Evolutionary conservation across 2,329 filamentous ascomycete species (phyloP), one percentile per base, ranked within the genome.

Genomic region (Colletotrichum gloeosporioides): DNA sequence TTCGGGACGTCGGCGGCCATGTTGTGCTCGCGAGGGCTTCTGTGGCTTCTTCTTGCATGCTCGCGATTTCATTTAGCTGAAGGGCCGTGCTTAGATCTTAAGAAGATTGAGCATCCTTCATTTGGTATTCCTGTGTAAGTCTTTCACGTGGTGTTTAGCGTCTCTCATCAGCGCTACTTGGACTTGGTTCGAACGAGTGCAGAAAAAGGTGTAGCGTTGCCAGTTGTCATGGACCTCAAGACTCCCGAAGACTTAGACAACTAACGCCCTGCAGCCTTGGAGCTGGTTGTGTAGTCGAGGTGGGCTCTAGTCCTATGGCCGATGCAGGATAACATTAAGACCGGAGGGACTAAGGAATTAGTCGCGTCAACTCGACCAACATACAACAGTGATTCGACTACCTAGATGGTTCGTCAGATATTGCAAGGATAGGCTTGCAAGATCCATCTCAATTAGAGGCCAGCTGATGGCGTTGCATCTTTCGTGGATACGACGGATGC

Each of bases 1-100:
- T 74, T 74, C 6, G 74, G 74, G 12, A 76, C 74, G 16, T 76
- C 74, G 10, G 22, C 49, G 7, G 74, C 29, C 74, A 76, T 76
- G 6, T 53, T 44, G 4, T 16, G 39, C 27, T 49, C 18, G 16
- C 36, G 27, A 49, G n/a, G 29, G 18, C 57, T 32, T 29, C 13
- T 13, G 8, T 18, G 7, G 15, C 36, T 13, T 16, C 39, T 32
- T 61, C 57, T 8, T 61, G 4, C 59, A 36, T 63, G 4, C n/a
- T 36, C 59, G 31, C 59, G 29, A 63, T 3, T 34, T 16, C 18
- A 3, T 2, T 63, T 36, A 10, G 25, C 13, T 18, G n/a, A 59
- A 55, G 32, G 63, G 27, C n/a, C 49, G 16, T 64, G n/a, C 63
- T 57, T 29, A n/a, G 39, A 31, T 76, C 57, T 69, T 76, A 69